A percentile compares a stretch with the other conserved stretches of the same genome.
Evolutionary conservation across 148 eudicot genomes (phyloP).

Genomic region (Nepenthes gracilis): DNA sequence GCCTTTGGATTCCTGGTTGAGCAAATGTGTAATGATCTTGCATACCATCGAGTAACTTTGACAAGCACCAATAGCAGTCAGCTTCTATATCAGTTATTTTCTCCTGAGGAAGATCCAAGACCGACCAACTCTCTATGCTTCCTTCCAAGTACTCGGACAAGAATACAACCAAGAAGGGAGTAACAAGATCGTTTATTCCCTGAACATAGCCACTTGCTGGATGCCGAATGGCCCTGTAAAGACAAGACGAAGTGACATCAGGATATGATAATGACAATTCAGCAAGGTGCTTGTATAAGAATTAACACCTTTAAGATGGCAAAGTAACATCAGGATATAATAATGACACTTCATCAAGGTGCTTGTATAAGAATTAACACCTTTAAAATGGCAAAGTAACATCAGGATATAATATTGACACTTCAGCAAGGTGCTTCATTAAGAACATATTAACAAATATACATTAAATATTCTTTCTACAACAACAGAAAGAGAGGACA

Average conservation of each 20-base stretch:
- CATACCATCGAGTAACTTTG: slow-evolving; percentile 94
- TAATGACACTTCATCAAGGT: too few species aligned
- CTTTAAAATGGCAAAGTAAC: too few species aligned
- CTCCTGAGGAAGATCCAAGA: slow-evolving; percentile 46
- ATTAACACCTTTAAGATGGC: not conserved
- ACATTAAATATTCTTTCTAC: too few species aligned
- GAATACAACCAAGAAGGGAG: slow-evolving; percentile 91
- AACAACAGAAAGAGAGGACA: too few species aligned
- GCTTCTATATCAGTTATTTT: slow-evolving; percentile 71
- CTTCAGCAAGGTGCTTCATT: not conserved
- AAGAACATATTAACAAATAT: not conserved
- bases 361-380: not conserved
- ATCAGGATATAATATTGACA: not conserved
- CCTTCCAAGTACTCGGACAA: slow-evolving; percentile 81
- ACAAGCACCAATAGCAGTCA: slow-evolving; percentile 90
- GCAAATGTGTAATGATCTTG: slow-evolving; percentile 99
- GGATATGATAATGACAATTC: not conserved
- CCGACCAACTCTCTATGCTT: slow-evolving; percentile 60
- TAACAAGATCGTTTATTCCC: slow-evolving; percentile 94
- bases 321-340: not conserved
- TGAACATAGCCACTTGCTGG: slow-evolving; percentile 99
- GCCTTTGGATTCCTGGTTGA: slow-evolving; percentile 97
- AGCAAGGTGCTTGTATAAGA: not conserved
- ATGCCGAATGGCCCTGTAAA: slow-evolving; percentile 92
- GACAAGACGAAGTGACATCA: not conserved